Percentiles rank a stretch among this genome's conserved stretches.
Conservation (phyloP, 352 stramenopile species). For the Phytopythium montanum region DNA sequence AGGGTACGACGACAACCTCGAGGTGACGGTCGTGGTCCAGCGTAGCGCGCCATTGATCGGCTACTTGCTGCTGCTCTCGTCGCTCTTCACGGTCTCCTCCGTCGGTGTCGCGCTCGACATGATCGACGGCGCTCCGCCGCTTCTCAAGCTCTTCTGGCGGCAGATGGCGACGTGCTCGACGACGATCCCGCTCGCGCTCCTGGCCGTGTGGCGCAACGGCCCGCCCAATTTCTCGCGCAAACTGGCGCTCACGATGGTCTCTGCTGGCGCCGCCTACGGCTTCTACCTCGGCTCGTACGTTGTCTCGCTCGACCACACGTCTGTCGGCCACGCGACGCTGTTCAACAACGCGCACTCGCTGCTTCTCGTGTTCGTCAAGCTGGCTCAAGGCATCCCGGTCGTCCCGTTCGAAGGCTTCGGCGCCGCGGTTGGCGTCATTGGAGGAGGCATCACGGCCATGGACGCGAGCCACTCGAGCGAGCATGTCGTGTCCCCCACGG, state of each 20-base stretch:
- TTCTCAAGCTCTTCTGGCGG: slow-evolving; percentile 88
- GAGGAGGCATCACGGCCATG: slow-evolving; percentile 66
- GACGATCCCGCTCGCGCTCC: slow-evolving; percentile 43
- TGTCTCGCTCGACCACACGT: slow-evolving; percentile 61
- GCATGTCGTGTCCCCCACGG: slow-evolving; percentile 42
- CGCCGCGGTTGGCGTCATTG: slow-evolving; percentile 63
- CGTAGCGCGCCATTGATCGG: slow-evolving; percentile 64
- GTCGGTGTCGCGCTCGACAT: slow-evolving; percentile 76
- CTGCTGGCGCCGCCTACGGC: slow-evolving; percentile 57
- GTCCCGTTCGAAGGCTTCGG: slow-evolving; percentile 60
- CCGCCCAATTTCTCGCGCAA: slow-evolving; percentile 25
- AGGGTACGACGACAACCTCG: slow-evolving; percentile 62
- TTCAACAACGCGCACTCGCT: slow-evolving; percentile 86
- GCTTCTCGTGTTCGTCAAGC: slow-evolving; percentile 72
- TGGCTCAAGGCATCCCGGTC: slow-evolving; percentile 52
- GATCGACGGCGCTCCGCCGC: slow-evolving; percentile 41
- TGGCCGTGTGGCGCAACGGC: slow-evolving; percentile 31
- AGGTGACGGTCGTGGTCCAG: slow-evolving; percentile 70
- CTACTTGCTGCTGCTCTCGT: slow-evolving; percentile 60
- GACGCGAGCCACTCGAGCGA: slow-evolving; percentile 35
- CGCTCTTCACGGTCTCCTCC: slow-evolving; percentile 72
- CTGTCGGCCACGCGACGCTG: slow-evolving; percentile 75
- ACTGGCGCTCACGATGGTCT: slow-evolving; percentile 36
- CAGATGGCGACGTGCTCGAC: slow-evolving; percentile 64
- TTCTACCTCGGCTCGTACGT: slow-evolving; percentile 76